Conservation (phyloP, 2,329 filamentous ascomycete species). For the Coleophoma eucalyptorum region DNA sequence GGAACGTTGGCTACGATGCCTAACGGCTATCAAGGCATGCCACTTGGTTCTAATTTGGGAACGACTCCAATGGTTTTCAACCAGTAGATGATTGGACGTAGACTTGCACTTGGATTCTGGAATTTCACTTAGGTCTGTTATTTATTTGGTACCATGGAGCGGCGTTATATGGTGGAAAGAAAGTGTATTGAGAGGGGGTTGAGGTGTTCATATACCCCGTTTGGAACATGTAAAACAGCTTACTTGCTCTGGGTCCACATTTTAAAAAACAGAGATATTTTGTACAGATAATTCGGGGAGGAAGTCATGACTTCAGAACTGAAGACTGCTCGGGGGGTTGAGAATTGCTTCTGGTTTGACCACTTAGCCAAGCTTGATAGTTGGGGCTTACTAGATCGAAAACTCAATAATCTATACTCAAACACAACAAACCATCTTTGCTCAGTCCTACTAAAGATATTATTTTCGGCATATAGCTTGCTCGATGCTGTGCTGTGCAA, state of each 20-base stretch:
- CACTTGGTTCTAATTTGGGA: constrained; percentile 20
- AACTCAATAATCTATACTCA: too few species aligned
- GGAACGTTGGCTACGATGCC: constrained; percentile 23
- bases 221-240: neutral
- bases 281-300: neutral
- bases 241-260: constrained; percentile 4
- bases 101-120: neutral
- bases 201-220: constrained; percentile 3
- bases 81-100: constrained; percentile 10
- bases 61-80: constrained; percentile 29
- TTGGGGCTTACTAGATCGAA: too few species aligned
- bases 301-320: too few species aligned
- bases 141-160: too few species aligned
- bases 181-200: constrained; percentile 1
- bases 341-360: too few species aligned
- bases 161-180: neutral
- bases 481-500: too few species aligned
- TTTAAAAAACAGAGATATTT: constrained; percentile 2
- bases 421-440: too few species aligned
- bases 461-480: too few species aligned
- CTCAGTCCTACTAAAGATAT: too few species aligned
- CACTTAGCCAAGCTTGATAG: too few species aligned
- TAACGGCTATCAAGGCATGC: constrained; percentile 19
- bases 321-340: too few species aligned
- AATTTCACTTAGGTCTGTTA: too few species aligned